These are phyloP conservation scores for Spongospora subterranea DNA, from an alignment of 208 protist species.

Conservation along the genomic window DNA sequence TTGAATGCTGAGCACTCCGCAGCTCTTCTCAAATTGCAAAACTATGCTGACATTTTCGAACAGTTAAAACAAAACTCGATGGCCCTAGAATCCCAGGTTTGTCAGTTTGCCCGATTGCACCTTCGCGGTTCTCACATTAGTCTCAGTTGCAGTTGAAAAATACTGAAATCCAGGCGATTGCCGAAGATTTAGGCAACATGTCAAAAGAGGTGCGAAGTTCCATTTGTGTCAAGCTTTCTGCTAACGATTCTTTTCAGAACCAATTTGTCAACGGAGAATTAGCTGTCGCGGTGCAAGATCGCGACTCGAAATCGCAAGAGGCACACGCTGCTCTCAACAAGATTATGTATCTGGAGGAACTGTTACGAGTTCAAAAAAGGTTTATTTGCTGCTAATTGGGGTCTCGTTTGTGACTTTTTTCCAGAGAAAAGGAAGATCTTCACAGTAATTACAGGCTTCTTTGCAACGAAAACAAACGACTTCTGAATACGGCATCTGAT, in stretches of 20 bases:
- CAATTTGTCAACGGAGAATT: slow-evolving; percentile 52
- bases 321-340: not conserved
- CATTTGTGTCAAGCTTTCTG: not conserved
- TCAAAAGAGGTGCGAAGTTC: not conserved
- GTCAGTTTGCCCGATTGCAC: not conserved
- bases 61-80: not conserved
- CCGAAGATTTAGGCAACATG: slow-evolving; percentile 41
- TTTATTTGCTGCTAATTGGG: not conserved
- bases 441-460: slow-evolving; percentile 10
- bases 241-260: not conserved
- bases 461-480: slow-evolving; percentile 1
- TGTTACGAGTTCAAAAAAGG: slow-evolving; percentile 28
- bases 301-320: slow-evolving; percentile 36
- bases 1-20: not conserved
- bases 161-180: not conserved
- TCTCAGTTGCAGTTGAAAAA: slow-evolving; percentile 21
- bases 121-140: not conserved
- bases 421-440: slow-evolving; percentile 35
- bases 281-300: not conserved
- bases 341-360: slow-evolving; percentile 7
- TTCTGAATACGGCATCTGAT: slow-evolving; percentile 18
- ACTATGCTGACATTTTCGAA: not conserved
- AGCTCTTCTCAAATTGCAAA: too few relatives aligned
- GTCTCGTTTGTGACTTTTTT: not conserved
- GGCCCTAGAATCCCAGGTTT: not conserved